Percentiles rank a stretch among this genome's conserved stretches.
These are phyloP conservation scores for Ceratocystiopsis brevicomis DNA, from an alignment of 2,329 filamentous ascomycete genomes.

Conservation along the genomic window DNA sequence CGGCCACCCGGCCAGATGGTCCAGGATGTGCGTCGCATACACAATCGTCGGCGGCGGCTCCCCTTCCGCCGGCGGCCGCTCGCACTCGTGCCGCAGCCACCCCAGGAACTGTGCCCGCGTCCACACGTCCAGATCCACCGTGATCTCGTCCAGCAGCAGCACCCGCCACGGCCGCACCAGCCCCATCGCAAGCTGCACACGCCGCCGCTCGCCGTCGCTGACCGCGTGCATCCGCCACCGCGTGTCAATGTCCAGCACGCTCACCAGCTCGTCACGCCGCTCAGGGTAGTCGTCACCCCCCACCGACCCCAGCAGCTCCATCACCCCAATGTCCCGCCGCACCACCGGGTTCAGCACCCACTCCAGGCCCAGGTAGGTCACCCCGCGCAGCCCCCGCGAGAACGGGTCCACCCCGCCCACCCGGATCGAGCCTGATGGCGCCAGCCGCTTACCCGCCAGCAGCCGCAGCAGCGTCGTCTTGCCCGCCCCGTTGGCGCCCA, in stretches of 20 bases:
- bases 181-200: constrained; percentile 94
- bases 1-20: constrained; percentile 88
- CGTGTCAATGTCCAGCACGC: constrained; percentile 79
- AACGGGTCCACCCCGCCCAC: constrained; percentile 83
- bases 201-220: constrained; percentile 72
- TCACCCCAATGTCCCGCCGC: constrained; percentile 81
- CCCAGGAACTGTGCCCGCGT: constrained; percentile 66
- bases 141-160: constrained; percentile 85
- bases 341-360: constrained; percentile 98
- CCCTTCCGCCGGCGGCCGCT: constrained; percentile 32
- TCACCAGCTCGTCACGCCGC: constrained; percentile 70
- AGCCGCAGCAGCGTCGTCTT: constrained; percentile 94
- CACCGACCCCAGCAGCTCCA: constrained; percentile 65
- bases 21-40: constrained; percentile 92
- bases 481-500: constrained; percentile 91
- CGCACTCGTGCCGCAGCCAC: constrained; percentile 77
- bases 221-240: constrained; percentile 93
- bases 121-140: constrained; percentile 83
- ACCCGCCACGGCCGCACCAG: constrained; percentile 81
- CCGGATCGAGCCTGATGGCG: constrained; percentile 53
- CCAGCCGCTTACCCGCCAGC: constrained; percentile 84
- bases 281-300: constrained; percentile 69
- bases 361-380: constrained; percentile 92
- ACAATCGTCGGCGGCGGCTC: constrained; percentile 51
- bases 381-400: constrained; percentile 72